These are phyloP conservation scores for Limtongia smithiae DNA, from an alignment of 805 yeast species.

Conservation along the genomic window DNA sequence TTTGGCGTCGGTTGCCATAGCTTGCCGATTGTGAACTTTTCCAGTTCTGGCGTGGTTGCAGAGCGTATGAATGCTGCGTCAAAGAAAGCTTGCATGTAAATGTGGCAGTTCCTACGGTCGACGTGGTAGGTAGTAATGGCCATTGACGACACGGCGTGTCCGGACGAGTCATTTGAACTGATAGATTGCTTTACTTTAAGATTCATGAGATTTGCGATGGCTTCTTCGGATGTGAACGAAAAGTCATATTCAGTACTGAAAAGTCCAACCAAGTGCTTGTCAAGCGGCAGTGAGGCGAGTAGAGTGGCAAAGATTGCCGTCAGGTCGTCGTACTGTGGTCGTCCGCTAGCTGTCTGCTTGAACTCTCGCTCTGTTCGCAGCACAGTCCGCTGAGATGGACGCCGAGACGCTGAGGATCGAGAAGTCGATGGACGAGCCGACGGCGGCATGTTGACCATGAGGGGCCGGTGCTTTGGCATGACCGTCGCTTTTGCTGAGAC, in stretches of 20 bases:
- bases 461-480: neutral
- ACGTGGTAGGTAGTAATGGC: slow-evolving; percentile 30
- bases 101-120: slow-evolving; percentile 4
- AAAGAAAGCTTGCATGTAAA: slow-evolving; percentile 16
- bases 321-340: slow-evolving; percentile 43
- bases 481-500: neutral
- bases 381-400: slow-evolving; percentile 3
- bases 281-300: slow-evolving; percentile 43
- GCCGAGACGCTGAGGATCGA: neutral
- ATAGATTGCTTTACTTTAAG: slow-evolving; percentile 48
- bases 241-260: slow-evolving; percentile 45
- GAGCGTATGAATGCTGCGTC: slow-evolving; percentile 21
- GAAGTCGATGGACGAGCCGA: neutral
- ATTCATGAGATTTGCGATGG: slow-evolving; percentile 49
- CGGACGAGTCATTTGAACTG: slow-evolving; percentile 36
- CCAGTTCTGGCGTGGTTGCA: slow-evolving; percentile 10
- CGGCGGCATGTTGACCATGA: neutral
- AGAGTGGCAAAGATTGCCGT: slow-evolving; percentile 58
- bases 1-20: slow-evolving; percentile 80
- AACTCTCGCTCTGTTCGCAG: slow-evolving; percentile 18
- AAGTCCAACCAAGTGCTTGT: slow-evolving; percentile 36
- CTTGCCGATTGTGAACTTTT: slow-evolving; percentile 7
- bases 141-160: slow-evolving; percentile 39
- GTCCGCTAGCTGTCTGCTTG: slow-evolving; percentile 17
- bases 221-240: slow-evolving; percentile 52